Evolutionary conservation across 2,329 filamentous ascomycete genomes (phyloP).

Genomic region (Chrysoporthe austroafricana): DNA sequence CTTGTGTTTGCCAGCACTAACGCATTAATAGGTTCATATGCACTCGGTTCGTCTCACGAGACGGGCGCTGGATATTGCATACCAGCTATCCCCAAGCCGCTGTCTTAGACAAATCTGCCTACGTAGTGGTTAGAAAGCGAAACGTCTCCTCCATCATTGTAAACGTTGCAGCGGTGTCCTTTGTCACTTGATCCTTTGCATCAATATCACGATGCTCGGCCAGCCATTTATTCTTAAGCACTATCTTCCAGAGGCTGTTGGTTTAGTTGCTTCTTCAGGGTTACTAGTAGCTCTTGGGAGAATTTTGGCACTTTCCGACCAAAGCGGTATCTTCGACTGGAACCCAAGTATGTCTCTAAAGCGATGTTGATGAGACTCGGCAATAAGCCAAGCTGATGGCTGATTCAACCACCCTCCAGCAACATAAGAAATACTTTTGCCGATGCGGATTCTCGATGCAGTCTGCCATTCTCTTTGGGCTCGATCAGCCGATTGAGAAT

Average conservation of each 20-base stretch:
- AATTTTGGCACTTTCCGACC: slow-evolving; percentile 2
- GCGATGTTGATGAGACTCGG: background rate
- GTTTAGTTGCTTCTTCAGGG: slow-evolving; percentile 1
- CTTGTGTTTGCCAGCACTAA: background rate
- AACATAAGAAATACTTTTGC: background rate
- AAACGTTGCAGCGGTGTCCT: background rate
- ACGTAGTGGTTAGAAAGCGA: background rate
- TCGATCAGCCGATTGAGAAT: slow-evolving; percentile 12
- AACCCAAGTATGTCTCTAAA: background rate
- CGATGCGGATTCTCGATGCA: slow-evolving; percentile 21
- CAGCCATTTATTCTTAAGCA: background rate
- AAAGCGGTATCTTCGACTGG: slow-evolving; percentile 12
- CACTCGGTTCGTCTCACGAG: background rate
- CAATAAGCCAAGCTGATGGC: background rate
- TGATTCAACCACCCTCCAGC: background rate
- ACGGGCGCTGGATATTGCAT: background rate
- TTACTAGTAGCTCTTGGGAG: slow-evolving; percentile 5
- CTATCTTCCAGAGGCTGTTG: slow-evolving; percentile 9
- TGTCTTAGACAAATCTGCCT: background rate
- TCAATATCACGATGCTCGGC: background rate
- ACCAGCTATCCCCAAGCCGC: background rate
- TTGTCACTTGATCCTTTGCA: background rate
- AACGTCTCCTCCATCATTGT: background rate
- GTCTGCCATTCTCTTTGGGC: slow-evolving; percentile 17
- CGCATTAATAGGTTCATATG: background rate